Percentiles rank a stretch among this genome's conserved stretches.
phyloP scores from a whole-genome alignment of 1,139 yeast species.

The Eremothecium sinecaudum region DNA sequence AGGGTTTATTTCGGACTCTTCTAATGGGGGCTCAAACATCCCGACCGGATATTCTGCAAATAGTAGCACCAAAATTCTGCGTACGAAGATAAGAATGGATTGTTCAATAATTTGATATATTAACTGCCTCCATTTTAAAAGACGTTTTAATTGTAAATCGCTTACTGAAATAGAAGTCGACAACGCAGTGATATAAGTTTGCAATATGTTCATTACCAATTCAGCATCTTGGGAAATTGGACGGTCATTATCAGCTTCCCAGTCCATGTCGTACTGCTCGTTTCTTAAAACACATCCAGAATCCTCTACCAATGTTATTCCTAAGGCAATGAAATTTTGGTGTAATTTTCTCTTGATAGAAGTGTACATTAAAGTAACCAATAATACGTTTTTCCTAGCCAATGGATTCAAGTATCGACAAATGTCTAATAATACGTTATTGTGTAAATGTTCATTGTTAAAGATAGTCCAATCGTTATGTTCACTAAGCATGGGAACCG shows the following conservation, averaged over 20 bases:
- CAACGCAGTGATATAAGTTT: slow-evolving; percentile 1
- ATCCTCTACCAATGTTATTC: slow-evolving; percentile 3
- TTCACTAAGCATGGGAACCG: neutral
- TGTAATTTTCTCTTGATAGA: slow-evolving; percentile 14
- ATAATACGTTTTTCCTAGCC: neutral
- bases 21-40: neutral
- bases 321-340: slow-evolving; percentile 12
- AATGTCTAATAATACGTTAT: slow-evolving; percentile 9
- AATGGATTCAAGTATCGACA: slow-evolving; percentile 2
- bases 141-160: neutral
- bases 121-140: slow-evolving; percentile 4
- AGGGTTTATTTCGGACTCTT: neutral
- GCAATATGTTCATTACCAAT: neutral
- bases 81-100: slow-evolving; percentile 16
- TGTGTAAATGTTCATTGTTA: slow-evolving; percentile 6
- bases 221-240: neutral
- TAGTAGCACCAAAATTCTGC: slow-evolving; percentile 13
- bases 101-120: slow-evolving; percentile 10
- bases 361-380: slow-evolving; percentile 4
- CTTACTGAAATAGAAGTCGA: slow-evolving; percentile 1
- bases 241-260: neutral
- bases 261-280: slow-evolving; percentile 3
- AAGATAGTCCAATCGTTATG: slow-evolving; percentile 11
- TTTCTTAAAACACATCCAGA: slow-evolving; percentile 1
- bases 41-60: slow-evolving; percentile 12